These are phyloP conservation scores for Aureobasidium sp. DNA, from an alignment of 2,329 filamentous ascomycete species.

Conservation along the genomic window DNA sequence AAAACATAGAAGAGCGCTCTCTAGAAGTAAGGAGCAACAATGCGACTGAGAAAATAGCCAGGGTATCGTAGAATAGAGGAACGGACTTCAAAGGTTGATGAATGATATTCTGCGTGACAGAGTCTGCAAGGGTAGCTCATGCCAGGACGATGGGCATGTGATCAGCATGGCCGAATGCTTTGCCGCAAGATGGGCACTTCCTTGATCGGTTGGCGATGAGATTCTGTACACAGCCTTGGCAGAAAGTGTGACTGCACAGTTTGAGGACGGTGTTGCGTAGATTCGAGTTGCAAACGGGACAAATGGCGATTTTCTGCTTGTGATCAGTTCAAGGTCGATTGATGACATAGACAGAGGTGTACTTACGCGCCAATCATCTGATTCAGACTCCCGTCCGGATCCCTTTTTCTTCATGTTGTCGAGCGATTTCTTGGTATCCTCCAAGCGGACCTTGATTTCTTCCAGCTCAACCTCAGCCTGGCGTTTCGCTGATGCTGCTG, in stretches of 20 bases:
- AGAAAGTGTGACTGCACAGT: conserved; percentile 92
- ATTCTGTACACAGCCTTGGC: conserved; percentile 82
- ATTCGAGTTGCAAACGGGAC: conserved; percentile 84
- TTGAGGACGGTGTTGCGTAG: conserved; percentile 94
- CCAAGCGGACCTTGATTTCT: conserved; percentile 67
- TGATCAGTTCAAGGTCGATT: neutral
- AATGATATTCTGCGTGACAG: neutral
- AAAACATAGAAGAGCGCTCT: neutral
- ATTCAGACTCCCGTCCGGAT: conserved; percentile 61
- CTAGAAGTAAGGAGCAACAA: neutral
- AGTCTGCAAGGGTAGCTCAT: neutral
- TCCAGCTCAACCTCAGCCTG: conserved; percentile 67
- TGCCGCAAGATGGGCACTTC: conserved; percentile 92
- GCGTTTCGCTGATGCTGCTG: conserved; percentile 56
- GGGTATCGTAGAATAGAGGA: neutral
- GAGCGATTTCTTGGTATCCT: conserved; percentile 72
- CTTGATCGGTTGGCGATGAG: conserved; percentile 82
- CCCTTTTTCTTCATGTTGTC: conserved; percentile 82
- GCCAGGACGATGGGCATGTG: conserved; percentile 56
- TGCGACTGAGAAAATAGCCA: neutral
- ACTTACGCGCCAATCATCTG: conserved; percentile 80
- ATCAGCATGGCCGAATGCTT: conserved; percentile 85
- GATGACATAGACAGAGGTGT: neutral
- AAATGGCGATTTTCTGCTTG: conserved; percentile 67
- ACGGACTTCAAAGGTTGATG: neutral